Conservation (phyloP, 495 filamentous ascomycete species). For the Diplogelasinospora grovesii region DNA sequence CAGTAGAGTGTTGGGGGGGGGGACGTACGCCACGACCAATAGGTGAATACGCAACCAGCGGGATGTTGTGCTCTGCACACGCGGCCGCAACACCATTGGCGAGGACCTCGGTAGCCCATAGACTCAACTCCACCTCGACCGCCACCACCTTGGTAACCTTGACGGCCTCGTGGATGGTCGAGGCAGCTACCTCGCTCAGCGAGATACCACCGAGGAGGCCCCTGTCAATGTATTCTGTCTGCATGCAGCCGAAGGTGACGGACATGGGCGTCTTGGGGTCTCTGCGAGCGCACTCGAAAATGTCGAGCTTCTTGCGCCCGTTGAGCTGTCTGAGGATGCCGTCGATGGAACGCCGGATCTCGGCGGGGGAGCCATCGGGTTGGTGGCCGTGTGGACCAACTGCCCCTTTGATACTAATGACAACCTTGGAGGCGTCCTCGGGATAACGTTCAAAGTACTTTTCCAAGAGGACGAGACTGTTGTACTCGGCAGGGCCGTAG, state of each 20-base stretch:
- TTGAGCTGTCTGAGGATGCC: slow-evolving; percentile 55
- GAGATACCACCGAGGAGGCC: slow-evolving; percentile 78
- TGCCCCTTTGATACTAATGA: slow-evolving; percentile 60
- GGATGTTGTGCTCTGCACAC: slow-evolving; percentile 65
- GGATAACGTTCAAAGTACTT: slow-evolving; percentile 62
- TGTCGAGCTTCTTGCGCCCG: slow-evolving; percentile 73
- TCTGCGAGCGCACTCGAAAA: slow-evolving; percentile 71
- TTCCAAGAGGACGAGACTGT: slow-evolving; percentile 58
- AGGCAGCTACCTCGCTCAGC: slow-evolving; percentile 64
- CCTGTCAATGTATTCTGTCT: slow-evolving; percentile 60
- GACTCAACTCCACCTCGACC: slow-evolving; percentile 74
- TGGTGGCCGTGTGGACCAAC: slow-evolving; percentile 22
- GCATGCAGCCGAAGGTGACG: slow-evolving; percentile 45
- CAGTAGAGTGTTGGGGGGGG: slow-evolving; percentile 5
- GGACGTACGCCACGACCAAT: slow-evolving; percentile 50
- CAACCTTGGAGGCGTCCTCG: slow-evolving; percentile 61
- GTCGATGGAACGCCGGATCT: slow-evolving; percentile 61
- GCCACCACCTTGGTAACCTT: slow-evolving; percentile 62
- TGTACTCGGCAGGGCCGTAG: slow-evolving; percentile 65
- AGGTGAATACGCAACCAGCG: slow-evolving; percentile 55
- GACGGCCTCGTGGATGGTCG: slow-evolving; percentile 67
- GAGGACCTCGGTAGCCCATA: slow-evolving; percentile 62
- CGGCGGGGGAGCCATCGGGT: slow-evolving; percentile 55
- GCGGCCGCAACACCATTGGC: slow-evolving; percentile 66
- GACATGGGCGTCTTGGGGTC: slow-evolving; percentile 52